Percentiles rank a stretch among this genome's conserved stretches.
phyloP scores from a whole-genome alignment of 2,329 filamentous ascomycete species.

The Pseudopyricularia cyperi region DNA sequence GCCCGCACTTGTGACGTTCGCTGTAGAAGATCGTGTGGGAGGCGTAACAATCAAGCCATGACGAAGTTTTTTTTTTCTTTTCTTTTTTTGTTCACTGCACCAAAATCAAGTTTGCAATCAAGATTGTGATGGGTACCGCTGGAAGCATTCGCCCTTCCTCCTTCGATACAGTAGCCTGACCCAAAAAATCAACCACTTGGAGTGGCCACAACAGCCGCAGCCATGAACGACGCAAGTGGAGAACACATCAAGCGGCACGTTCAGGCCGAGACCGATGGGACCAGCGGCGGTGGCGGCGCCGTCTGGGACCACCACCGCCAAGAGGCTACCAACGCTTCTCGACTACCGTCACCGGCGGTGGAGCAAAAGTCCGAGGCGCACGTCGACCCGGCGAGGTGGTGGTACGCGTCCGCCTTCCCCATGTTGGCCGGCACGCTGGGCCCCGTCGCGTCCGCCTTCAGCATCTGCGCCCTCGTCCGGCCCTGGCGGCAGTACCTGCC shows the following conservation, averaged over 20 bases:
- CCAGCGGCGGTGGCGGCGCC: slow-evolving; percentile 14
- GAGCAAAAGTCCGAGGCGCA: neutral
- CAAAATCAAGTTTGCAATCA: too few relatives aligned
- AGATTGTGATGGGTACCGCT: too few relatives aligned
- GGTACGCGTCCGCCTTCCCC: slow-evolving; percentile 55
- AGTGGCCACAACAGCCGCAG: neutral
- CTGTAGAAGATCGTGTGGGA: too few relatives aligned
- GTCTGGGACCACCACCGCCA: slow-evolving; percentile 9
- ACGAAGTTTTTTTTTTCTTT: too few relatives aligned
- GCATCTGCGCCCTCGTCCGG: slow-evolving; percentile 72
- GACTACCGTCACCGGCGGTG: too few relatives aligned
- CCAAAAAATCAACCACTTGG: too few relatives aligned
- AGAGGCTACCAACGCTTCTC: neutral
- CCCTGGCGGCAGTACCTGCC: slow-evolving; percentile 55
- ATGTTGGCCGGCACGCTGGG: slow-evolving; percentile 75
- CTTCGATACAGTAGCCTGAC: too few relatives aligned
- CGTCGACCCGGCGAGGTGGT: slow-evolving; percentile 28
- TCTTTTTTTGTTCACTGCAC: too few relatives aligned
- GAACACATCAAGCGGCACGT: slow-evolving; percentile 13
- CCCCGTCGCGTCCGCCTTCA: slow-evolving; percentile 77
- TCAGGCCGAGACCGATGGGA: too few relatives aligned
- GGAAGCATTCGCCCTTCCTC: too few relatives aligned
- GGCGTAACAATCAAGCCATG: neutral
- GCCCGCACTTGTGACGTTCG: too few relatives aligned
- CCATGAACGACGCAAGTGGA: slow-evolving; percentile 16